Evolutionary conservation across 148 eudicot species (phyloP).

Genomic region (Linanthus parryae): DNA sequence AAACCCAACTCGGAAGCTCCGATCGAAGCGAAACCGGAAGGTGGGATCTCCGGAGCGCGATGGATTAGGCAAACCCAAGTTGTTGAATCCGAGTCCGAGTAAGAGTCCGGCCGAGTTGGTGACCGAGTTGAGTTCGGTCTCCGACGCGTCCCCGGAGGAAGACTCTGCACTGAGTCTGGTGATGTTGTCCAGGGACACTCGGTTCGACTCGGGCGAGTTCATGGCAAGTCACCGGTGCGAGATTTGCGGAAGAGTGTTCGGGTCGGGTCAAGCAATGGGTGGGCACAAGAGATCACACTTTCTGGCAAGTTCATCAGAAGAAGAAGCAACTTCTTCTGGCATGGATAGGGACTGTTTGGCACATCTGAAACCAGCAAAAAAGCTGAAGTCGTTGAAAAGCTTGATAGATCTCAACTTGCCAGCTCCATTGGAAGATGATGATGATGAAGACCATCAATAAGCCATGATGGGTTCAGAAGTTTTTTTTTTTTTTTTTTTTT

Average conservation of each 20-base stretch:
- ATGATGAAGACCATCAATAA: no score
- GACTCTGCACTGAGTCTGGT: slow-evolving; percentile 29
- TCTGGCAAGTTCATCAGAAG: slow-evolving; percentile 13
- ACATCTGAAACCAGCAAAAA: no score
- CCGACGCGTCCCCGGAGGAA: slow-evolving; percentile 28
- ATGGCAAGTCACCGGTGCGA: slow-evolving; percentile 15
- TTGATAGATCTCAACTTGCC: slow-evolving; percentile 33
- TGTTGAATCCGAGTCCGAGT: no score
- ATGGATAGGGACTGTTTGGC: no score
- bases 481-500: no score
- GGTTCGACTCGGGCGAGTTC: slow-evolving; percentile 9
- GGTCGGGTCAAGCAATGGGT: slow-evolving; percentile 29
- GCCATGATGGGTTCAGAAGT: slow-evolving; percentile 12
- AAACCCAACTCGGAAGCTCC: slow-evolving; percentile 13
- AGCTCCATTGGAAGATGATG: slow-evolving; percentile 32
- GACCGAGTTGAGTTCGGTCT: slow-evolving; percentile 36
- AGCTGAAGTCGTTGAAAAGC: slow-evolving; percentile 1
- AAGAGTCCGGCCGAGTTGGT: slow-evolving; percentile 21
- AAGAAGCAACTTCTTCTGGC: slow-evolving; percentile 17
- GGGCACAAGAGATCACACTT: slow-evolving; percentile 32
- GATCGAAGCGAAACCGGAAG: slow-evolving; percentile 19
- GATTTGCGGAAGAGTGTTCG: slow-evolving; percentile 21
- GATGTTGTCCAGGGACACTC: slow-evolving; percentile 33
- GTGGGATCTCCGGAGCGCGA: no score
- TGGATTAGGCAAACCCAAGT: no score